Percentiles rank a stretch among this genome's conserved stretches.
Conservation (phyloP, 2,329 filamentous ascomycete genomes). For the Alternaria viburni region DNA sequence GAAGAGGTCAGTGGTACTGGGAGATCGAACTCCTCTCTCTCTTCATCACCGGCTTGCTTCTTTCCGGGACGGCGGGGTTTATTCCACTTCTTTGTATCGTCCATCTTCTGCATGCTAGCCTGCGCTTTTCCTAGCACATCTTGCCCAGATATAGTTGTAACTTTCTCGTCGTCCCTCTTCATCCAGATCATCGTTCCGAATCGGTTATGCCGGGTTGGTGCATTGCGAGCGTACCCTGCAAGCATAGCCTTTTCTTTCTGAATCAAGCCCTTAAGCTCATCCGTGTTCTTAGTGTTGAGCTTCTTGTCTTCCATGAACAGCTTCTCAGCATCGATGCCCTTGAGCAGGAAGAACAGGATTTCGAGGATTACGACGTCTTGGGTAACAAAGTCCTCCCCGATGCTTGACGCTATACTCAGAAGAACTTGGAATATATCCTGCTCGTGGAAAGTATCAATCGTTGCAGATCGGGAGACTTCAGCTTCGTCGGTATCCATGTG, state of each 20-base stretch:
- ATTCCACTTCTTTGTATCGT: slow-evolving; percentile 87
- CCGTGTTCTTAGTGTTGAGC: slow-evolving; percentile 69
- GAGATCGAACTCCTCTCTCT: slow-evolving; percentile 72
- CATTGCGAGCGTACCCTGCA: slow-evolving; percentile 75
- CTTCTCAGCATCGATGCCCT: slow-evolving; percentile 82
- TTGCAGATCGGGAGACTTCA: slow-evolving; percentile 84
- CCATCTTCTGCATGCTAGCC: slow-evolving; percentile 83
- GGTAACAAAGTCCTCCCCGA: slow-evolving; percentile 88
- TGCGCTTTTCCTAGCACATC: slow-evolving; percentile 77
- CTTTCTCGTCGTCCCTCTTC: slow-evolving; percentile 81
- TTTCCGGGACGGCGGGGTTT: slow-evolving; percentile 67
- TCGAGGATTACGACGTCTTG: slow-evolving; percentile 92
- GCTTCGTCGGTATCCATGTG: slow-evolving; percentile 86
- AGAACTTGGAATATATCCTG: slow-evolving; percentile 90
- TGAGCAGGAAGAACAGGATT: slow-evolving; percentile 89
- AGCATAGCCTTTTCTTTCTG: slow-evolving; percentile 85
- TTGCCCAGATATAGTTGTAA: slow-evolving; percentile 87
- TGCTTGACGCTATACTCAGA: slow-evolving; percentile 86
- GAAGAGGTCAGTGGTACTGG: slow-evolving; percentile 71
- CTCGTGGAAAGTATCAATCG: slow-evolving; percentile 85
- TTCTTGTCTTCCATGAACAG: slow-evolving; percentile 84
- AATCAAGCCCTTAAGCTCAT: slow-evolving; percentile 77
- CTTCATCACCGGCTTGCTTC: slow-evolving; percentile 49
- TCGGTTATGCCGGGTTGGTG: slow-evolving; percentile 85
- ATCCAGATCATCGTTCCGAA: slow-evolving; percentile 99